Percentiles rank a stretch among this genome's conserved stretches.
phyloP scores from a whole-genome alignment of 2,329 filamentous ascomycete genomes.

The Epichloe glyceriae region DNA sequence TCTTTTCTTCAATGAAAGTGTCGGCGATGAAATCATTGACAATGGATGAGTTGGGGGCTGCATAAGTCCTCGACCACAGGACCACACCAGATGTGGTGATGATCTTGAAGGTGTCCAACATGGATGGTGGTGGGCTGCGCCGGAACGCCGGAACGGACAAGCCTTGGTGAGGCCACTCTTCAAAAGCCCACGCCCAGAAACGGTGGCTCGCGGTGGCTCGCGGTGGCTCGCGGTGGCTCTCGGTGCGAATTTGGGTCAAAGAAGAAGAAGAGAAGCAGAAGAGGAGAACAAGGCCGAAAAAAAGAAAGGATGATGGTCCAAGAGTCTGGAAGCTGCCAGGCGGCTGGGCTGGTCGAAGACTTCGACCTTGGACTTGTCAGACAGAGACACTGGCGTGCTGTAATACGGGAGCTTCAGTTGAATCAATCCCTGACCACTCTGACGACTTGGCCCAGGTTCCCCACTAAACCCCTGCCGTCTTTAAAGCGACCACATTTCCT shows the following conservation, averaged over 20 bases:
- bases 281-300: background rate
- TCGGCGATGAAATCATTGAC: conserved; percentile 93
- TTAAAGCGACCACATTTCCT: conserved; percentile 23
- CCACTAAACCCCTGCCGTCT: too few species aligned
- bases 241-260: background rate
- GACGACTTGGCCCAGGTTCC: too few species aligned
- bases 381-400: too few species aligned
- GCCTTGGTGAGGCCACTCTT: background rate
- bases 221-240: background rate
- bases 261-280: background rate
- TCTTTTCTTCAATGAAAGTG: conserved; percentile 94
- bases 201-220: too few species aligned
- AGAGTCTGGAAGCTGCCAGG: background rate
- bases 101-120: conserved; percentile 96
- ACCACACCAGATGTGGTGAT: conserved; percentile 92
- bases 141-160: background rate
- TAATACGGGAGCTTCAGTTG: too few species aligned
- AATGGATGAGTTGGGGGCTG: conserved; percentile 64
- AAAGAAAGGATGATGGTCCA: background rate
- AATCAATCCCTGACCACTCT: too few species aligned
- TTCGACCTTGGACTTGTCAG: too few species aligned
- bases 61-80: conserved; percentile 84
- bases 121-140: conserved; percentile 41
- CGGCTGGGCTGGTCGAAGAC: too few species aligned
- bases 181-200: background rate